Evolutionary conservation across 2,329 filamentous ascomycete genomes (phyloP), one percentile per base, ranked within the genome.

Genomic region (Eurotiales sp.): DNA sequence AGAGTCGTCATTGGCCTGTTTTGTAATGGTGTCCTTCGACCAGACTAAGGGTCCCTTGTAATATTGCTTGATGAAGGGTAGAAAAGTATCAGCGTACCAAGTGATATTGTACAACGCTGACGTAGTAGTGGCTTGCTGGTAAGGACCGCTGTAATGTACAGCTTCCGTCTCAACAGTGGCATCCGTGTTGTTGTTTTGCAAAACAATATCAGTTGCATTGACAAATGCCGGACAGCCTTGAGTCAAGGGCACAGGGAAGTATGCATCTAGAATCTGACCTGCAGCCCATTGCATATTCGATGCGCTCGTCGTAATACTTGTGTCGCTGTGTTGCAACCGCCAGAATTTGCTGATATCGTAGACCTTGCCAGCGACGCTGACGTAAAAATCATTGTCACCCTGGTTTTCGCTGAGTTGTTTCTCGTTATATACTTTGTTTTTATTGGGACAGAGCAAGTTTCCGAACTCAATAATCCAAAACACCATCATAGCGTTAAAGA

Each of bases 401-500:
- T 81, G 77, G 61, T 96, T 92, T 32, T 73, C 79, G 12, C 72
- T 61, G 6, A 96, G 83, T 66, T 99, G 82, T 10, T 77, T 78
- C 4, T 73, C 66, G 48, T 83, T 84, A 90, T 90, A 99, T 2
- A 83, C 93, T 67, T 96, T 96, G 75, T 96, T 83, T 57, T 83
- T 88, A 65, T 96, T 91, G 12, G 93, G 93, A 65, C 93, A 99
- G 3, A 97, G 77, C 1, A 99, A 69, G 50, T 80, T 83, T 29
- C 92, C 91, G 61, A 99, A 93, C 34, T 74, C 82, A 56, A 96
- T 81, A 61, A 99, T 96, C 81, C 90, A 96, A 73, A 99, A 99
- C 52, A 96, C 78, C 55, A 99, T 82, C 23, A 82, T 64, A 34
- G 67, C 90, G 70, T 99, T 99, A 59, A 95, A 72, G 11, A 99